A percentile compares a stretch with the other conserved stretches of the same genome.
Evolutionary conservation across 2,329 filamentous ascomycete species (phyloP).

Genomic region (Cladosporium sp.): DNA sequence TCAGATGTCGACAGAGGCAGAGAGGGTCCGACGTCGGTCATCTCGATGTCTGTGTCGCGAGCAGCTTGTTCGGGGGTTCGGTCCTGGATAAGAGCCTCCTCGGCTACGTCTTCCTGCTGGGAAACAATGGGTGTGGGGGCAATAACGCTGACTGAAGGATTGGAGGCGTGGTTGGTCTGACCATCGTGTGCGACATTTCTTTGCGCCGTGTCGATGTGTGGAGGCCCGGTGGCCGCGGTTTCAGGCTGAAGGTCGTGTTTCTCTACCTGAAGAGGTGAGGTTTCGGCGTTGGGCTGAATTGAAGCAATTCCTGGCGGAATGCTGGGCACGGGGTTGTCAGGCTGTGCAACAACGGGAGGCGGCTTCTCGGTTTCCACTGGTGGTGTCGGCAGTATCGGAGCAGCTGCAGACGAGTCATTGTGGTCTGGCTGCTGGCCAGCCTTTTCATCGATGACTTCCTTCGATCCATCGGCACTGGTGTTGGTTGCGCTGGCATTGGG

Average conservation of each 20-base stretch:
- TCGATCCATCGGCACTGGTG: constrained; percentile 47
- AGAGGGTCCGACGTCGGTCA: constrained; percentile 58
- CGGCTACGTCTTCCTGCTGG: constrained; percentile 34
- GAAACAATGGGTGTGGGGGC: constrained; percentile 48
- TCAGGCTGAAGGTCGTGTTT: constrained; percentile 19
- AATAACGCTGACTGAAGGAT: constrained; percentile 45
- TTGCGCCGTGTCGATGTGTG: constrained; percentile 22
- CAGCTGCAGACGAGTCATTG: constrained; percentile 13
- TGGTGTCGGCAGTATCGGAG: constrained; percentile 19
- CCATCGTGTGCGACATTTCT: constrained; percentile 2
- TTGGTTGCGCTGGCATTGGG: constrained; percentile 43
- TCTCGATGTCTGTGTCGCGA: constrained; percentile 60
- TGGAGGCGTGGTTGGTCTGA: constrained; percentile 8
- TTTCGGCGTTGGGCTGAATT: constrained; percentile 21
- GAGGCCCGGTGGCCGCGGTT: constrained; percentile 16
- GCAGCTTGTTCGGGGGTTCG: constrained; percentile 50
- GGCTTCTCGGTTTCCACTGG: constrained; percentile 25
- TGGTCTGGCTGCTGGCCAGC: constrained; percentile 22
- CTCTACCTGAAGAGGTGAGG: constrained; percentile 12
- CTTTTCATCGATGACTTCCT: constrained; percentile 50
- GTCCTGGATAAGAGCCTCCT: constrained; percentile 46
- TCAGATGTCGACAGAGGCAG: constrained; percentile 50
- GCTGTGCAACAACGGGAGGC: constrained; percentile 15
- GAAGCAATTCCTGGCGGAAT: constrained; percentile 10
- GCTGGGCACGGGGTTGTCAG: constrained; percentile 11